Conservation (phyloP, 208 protist genomes). For the Leishmania gerbilli region DNA sequence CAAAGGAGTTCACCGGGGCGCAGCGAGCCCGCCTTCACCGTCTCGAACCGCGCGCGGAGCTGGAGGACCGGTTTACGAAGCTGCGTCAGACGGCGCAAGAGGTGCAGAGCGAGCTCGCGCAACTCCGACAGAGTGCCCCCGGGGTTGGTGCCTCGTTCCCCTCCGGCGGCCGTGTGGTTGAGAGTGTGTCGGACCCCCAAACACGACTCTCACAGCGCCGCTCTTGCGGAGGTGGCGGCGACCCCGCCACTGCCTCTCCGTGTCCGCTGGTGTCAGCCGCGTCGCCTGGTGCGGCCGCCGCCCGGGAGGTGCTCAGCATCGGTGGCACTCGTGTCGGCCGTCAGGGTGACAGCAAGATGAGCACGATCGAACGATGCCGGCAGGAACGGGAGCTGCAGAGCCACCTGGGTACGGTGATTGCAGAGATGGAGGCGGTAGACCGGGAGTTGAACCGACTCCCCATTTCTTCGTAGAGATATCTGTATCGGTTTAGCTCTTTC, state of each 20-base stretch:
- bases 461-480: constrained; percentile 8
- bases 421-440: constrained; percentile 81
- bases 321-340: constrained; percentile 3
- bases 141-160: neutral
- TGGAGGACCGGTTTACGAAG: constrained; percentile 68
- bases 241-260: neutral
- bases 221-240: neutral
- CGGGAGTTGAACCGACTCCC: constrained; percentile 34
- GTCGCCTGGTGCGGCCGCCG: neutral
- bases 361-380: constrained; percentile 45
- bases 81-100: constrained; percentile 46
- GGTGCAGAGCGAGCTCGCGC: constrained; percentile 58
- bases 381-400: constrained; percentile 54
- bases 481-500: neutral
- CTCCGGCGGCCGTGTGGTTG: neutral
- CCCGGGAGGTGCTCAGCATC: constrained; percentile 5
- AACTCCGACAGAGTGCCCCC: constrained; percentile 24
- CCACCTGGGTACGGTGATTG: constrained; percentile 47
- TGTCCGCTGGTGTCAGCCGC: neutral
- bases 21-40: constrained; percentile 55
- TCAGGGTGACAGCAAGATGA: constrained; percentile 13
- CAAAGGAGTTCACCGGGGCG: constrained; percentile 61
- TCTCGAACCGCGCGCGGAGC: constrained; percentile 50
- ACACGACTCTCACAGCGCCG: constrained; percentile 13
- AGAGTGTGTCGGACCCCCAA: neutral